These are phyloP conservation scores for Coniella lustricola DNA, from an alignment of 2,329 filamentous ascomycete species.

Conservation along the genomic window DNA sequence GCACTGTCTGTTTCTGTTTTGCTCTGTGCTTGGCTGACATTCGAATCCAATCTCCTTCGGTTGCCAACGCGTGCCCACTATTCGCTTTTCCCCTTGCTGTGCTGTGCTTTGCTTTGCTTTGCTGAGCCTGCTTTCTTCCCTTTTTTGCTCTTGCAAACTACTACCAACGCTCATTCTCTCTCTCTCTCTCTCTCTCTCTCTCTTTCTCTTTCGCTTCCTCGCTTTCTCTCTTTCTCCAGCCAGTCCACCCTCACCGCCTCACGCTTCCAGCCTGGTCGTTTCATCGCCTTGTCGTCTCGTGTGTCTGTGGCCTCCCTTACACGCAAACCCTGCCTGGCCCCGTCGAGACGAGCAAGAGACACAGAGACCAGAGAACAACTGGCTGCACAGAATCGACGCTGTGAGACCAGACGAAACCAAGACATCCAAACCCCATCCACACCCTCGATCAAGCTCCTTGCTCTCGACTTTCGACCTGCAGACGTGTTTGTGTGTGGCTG, in stretches of 20 bases:
- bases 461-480: neutral
- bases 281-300: neutral
- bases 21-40: too few species aligned
- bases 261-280: neutral
- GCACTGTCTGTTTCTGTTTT: too few species aligned
- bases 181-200: neutral
- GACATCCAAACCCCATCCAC: neutral
- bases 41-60: too few species aligned
- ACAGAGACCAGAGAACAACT: neutral
- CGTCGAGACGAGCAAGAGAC: neutral
- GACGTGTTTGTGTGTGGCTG: neutral
- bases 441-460: too few species aligned
- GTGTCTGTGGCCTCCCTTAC: neutral
- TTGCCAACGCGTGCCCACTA: too few species aligned
- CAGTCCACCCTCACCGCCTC: neutral
- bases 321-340: too few species aligned
- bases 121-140: too few species aligned
- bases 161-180: neutral
- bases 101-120: too few species aligned
- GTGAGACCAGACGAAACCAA: too few species aligned
- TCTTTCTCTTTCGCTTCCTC: conserved; percentile 2
- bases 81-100: too few species aligned
- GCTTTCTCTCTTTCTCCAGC: neutral
- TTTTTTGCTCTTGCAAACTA: too few species aligned
- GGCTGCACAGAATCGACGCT: neutral